Conservation (phyloP, 768 basidiomycete genomes). For the Paxillus rubicundulus region DNA sequence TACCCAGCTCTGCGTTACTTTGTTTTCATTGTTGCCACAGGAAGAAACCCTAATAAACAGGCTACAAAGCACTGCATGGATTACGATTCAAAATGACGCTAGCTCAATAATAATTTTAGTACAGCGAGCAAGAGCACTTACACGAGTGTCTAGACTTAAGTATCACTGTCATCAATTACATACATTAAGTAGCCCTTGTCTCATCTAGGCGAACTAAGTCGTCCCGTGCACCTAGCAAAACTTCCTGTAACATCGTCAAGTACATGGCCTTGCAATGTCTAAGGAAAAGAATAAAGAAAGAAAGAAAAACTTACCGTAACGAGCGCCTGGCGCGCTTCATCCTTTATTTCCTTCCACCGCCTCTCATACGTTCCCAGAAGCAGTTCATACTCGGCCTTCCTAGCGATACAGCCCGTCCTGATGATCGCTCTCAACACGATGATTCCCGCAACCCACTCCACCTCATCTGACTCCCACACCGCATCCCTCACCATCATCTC, state of each 20-base stretch:
- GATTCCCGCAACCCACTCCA: conserved; percentile 67
- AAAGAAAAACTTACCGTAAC: conserved; percentile 47
- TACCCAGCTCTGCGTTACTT: background rate
- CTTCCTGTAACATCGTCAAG: conserved; percentile 36
- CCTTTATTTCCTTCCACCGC: conserved; percentile 71
- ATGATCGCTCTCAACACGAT: conserved; percentile 58
- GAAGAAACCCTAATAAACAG: too few relatives aligned
- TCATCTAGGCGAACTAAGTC: conserved; percentile 48
- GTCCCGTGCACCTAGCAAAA: conserved; percentile 51
- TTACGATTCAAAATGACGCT: background rate
- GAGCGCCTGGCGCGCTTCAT: conserved; percentile 60
- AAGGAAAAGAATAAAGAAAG: too few relatives aligned
- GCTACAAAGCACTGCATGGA: background rate
- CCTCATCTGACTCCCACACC: conserved; percentile 65
- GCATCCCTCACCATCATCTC: conserved; percentile 63
- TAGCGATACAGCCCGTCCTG: conserved; percentile 48
- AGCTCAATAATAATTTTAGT: too few relatives aligned
- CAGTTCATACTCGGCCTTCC: conserved; percentile 53
- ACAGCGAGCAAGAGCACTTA: too few relatives aligned
- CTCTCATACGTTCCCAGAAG: conserved; percentile 56
- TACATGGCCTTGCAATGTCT: background rate
- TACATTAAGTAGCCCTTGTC: conserved; percentile 9
- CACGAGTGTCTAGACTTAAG: conserved; percentile 1
- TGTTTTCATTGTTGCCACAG: too few relatives aligned
- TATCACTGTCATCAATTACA: background rate